phyloP scores from a whole-genome alignment of 148 eudicot genomes.

The Gaultheria prostrata region DNA sequence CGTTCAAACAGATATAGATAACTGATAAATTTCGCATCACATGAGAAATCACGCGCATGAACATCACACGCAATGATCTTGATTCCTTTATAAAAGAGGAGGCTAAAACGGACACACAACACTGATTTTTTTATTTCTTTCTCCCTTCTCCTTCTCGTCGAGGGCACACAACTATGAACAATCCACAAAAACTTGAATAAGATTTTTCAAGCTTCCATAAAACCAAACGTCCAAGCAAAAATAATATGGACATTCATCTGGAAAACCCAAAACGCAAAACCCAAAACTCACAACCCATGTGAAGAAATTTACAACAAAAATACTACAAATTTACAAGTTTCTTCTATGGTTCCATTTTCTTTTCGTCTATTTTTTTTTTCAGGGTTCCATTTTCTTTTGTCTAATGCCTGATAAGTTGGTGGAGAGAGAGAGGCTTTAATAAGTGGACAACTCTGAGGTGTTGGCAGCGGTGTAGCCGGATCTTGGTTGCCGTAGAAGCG shows the following conservation, averaged over 20 bases:
- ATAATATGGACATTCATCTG: neutral
- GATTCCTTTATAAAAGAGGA: neutral
- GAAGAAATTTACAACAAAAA: constrained; percentile 4
- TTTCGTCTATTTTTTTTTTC: neutral
- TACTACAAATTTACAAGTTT: neutral
- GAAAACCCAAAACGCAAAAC: neutral
- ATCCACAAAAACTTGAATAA: neutral
- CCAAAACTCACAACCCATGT: neutral
- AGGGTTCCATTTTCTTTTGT: no score
- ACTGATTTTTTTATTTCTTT: neutral
- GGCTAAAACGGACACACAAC: neutral
- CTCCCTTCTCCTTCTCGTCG: no score
- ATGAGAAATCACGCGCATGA: neutral
- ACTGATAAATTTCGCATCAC: neutral
- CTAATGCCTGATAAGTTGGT: no score
- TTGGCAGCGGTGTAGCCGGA: constrained; percentile 70
- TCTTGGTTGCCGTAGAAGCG: constrained; percentile 93
- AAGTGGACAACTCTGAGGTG: constrained; percentile 41
- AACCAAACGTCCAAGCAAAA: neutral
- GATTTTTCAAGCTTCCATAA: neutral
- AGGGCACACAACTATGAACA: neutral
- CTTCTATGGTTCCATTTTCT: neutral
- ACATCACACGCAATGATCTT: neutral
- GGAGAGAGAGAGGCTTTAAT: neutral
- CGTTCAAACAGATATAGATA: no score